Percentiles rank a stretch among this genome's conserved stretches.
Conservation (phyloP, 2,329 filamentous ascomycete species). For the Didymella glomerata region DNA sequence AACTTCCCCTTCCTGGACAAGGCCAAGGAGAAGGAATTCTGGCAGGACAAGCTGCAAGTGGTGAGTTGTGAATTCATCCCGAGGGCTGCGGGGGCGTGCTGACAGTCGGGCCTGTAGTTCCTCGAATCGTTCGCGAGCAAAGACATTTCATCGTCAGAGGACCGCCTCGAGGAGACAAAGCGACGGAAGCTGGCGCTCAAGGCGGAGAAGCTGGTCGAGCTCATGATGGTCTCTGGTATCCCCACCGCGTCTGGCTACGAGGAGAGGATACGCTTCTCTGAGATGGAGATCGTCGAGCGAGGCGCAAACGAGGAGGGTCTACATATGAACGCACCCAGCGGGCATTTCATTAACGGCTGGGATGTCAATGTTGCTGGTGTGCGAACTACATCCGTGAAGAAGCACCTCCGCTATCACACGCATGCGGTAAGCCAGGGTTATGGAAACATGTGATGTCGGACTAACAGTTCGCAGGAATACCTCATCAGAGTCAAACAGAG, state of each 20-base stretch:
- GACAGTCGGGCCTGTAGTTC: constrained; percentile 66
- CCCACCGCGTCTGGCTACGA: constrained; percentile 96
- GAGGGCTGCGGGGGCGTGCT: constrained; percentile 22
- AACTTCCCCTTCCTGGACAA: constrained; percentile 98
- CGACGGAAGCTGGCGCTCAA: constrained; percentile 89
- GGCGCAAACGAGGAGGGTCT: constrained; percentile 91
- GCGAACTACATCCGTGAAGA: constrained; percentile 79
- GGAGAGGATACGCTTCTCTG: constrained; percentile 93
- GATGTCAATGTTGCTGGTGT: constrained; percentile 95
- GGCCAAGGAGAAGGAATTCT: constrained; percentile 98
- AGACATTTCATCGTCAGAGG: constrained; percentile 95
- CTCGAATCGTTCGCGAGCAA: constrained; percentile 97
- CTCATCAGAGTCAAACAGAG: constrained; percentile 83
- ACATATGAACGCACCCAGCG: constrained; percentile 85
- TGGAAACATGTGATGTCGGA: too few relatives aligned
- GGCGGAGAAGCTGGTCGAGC: constrained; percentile 92
- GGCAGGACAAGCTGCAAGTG: constrained; percentile 97
- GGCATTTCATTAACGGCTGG: constrained; percentile 93
- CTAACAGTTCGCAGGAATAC: constrained; percentile 72
- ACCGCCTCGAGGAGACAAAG: constrained; percentile 95
- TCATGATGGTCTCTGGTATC: constrained; percentile 99
- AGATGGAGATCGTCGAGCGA: constrained; percentile 95
- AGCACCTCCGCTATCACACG: constrained; percentile 87
- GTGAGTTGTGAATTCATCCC: constrained; percentile 62
- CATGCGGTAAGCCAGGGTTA: constrained; percentile 73